Conservation (phyloP, 2,329 filamentous ascomycete species). For the Colletotrichum nymphaeae region DNA sequence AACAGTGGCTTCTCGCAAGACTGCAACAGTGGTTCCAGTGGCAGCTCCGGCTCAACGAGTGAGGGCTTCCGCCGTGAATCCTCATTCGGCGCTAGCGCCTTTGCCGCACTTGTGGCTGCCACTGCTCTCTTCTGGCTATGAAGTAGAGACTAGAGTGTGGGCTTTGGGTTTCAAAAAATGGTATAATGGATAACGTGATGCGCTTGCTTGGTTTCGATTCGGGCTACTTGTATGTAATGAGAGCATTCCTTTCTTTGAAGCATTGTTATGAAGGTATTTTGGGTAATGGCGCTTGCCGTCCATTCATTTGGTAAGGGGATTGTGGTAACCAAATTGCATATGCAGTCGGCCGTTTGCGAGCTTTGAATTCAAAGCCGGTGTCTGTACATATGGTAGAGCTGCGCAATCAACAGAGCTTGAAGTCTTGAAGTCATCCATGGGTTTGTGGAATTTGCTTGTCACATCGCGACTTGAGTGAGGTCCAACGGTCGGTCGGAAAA, state of each 20-base stretch:
- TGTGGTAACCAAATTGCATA: slow-evolving; percentile 7
- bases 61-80: slow-evolving; percentile 42
- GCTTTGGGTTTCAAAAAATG: background rate
- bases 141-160: background rate
- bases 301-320: slow-evolving; percentile 6
- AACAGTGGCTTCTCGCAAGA: slow-evolving; percentile 54
- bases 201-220: slow-evolving; percentile 8
- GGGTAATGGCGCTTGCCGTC: slow-evolving; percentile 36
- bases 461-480: background rate
- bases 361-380: background rate
- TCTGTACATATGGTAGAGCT: slow-evolving; percentile 9
- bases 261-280: slow-evolving; percentile 15
- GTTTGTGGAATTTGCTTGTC: background rate
- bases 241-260: slow-evolving; percentile 8
- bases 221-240: slow-evolving; percentile 25
- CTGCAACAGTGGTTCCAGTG: slow-evolving; percentile 40
- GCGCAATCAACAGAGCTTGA: background rate
- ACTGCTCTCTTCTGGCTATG: slow-evolving; percentile 47
- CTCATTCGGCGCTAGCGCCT: slow-evolving; percentile 47
- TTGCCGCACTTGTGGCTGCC: slow-evolving; percentile 49
- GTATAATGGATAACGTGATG: slow-evolving; percentile 18
- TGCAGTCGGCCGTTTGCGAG: slow-evolving; percentile 15
- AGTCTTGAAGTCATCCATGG: background rate
- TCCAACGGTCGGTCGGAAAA: background rate
- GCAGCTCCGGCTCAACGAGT: slow-evolving; percentile 29